These are phyloP conservation scores for Ogataea angusta DNA, from an alignment of 805 yeast species.

Conservation along the genomic window DNA sequence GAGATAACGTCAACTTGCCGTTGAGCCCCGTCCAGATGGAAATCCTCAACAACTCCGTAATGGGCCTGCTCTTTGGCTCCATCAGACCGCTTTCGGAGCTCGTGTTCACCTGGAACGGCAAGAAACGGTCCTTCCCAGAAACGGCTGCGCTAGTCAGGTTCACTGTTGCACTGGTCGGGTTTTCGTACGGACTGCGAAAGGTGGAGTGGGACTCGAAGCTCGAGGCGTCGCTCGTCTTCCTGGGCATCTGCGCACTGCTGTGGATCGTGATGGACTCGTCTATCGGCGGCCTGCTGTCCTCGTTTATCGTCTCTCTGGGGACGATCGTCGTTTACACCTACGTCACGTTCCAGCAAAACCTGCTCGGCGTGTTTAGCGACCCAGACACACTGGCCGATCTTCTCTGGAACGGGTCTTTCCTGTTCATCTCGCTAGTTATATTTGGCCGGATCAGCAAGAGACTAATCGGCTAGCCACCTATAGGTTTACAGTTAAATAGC, in stretches of 20 bases:
- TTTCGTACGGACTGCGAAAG: conserved; percentile 65
- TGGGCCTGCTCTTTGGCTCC: conserved; percentile 59
- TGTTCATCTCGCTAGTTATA: conserved; percentile 60
- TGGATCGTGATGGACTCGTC: conserved; percentile 45
- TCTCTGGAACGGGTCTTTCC: conserved; percentile 59
- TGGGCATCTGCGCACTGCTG: conserved; percentile 57
- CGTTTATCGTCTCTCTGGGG: conserved; percentile 17
- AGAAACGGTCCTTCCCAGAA: conserved; percentile 12
- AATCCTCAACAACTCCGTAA: conserved; percentile 37
- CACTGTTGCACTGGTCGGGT: conserved; percentile 63
- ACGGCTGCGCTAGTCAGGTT: conserved; percentile 35
- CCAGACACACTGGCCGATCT: conserved; percentile 36
- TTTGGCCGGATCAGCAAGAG: conserved; percentile 63
- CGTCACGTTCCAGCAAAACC: conserved; percentile 4
- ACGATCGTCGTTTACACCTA: conserved; percentile 16
- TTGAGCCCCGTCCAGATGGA: conserved; percentile 14
- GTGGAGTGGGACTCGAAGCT: conserved; percentile 65
- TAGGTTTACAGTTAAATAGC: conserved; percentile 9
- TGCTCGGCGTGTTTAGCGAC: conserved; percentile 3
- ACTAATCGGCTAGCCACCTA: conserved; percentile 3
- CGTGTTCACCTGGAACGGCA: conserved; percentile 11
- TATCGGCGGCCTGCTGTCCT: conserved; percentile 19
- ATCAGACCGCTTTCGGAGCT: conserved; percentile 44
- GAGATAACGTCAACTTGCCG: conserved; percentile 24
- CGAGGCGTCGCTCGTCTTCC: conserved; percentile 65